Conservation (phyloP, 192 early-diverging fungal species). For the Lobosporangium transversale region DNA sequence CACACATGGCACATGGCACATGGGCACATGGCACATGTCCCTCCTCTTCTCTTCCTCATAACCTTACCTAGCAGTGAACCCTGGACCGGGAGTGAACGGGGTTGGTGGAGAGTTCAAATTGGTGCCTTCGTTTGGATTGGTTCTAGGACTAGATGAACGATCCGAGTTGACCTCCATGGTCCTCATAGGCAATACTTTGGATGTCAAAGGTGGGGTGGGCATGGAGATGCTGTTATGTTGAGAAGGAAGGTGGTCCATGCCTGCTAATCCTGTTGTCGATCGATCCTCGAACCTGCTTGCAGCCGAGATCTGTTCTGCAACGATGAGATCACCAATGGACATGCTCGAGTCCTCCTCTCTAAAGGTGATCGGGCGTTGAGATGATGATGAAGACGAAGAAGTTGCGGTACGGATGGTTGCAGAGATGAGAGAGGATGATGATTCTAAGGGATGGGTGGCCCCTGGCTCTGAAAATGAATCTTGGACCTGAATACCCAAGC, state of each 20-base stretch:
- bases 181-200: slow-evolving; percentile 9
- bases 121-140: not conserved
- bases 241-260: not conserved
- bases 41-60: not conserved
- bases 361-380: slow-evolving; percentile 10
- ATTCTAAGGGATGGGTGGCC: slow-evolving; percentile 43
- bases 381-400: not conserved
- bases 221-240: slow-evolving; percentile 3
- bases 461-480: slow-evolving; percentile 27
- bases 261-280: not conserved
- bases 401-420: not conserved
- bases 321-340: slow-evolving; percentile 35
- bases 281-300: slow-evolving; percentile 9
- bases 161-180: slow-evolving; percentile 33
- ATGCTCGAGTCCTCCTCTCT: slow-evolving; percentile 26
- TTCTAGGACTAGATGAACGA: slow-evolving; percentile 1
- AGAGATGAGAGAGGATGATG: not conserved
- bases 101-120: slow-evolving; percentile 15
- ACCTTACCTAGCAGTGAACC: slow-evolving; percentile 5
- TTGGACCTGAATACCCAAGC: slow-evolving; percentile 38
- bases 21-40: not conserved
- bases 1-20: no score
- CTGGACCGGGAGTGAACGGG: slow-evolving; percentile 16
- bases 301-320: slow-evolving; percentile 30
- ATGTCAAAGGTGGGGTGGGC: slow-evolving; percentile 35